These are phyloP conservation scores for Pilobolus umbonatus DNA, from an alignment of 192 early-diverging fungal genomes.

Conservation along the genomic window DNA sequence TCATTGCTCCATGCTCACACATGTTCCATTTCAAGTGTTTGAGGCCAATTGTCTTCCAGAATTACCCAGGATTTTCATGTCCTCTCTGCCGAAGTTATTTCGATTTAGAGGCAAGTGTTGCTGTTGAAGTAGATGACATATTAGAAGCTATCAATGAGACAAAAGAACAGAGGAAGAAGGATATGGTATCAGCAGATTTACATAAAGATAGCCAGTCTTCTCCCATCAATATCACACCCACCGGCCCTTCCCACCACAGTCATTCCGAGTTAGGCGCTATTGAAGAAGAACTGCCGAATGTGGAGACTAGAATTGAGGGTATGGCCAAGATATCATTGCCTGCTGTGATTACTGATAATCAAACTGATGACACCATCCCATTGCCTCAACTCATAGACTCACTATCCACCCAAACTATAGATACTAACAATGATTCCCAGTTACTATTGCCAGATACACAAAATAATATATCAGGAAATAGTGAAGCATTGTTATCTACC, in stretches of 20 bases:
- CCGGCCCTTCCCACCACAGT: neutral
- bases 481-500: neutral
- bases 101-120: constrained; percentile 72
- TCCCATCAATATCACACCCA: too few species aligned
- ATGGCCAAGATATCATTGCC: neutral
- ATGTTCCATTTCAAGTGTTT: constrained; percentile 83
- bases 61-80: constrained; percentile 66
- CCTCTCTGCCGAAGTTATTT: constrained; percentile 79
- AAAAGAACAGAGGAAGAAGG: constrained; percentile 6
- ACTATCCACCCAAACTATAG: too few species aligned
- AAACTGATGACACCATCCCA: too few species aligned
- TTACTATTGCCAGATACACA: neutral
- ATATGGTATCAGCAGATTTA: neutral
- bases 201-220: too few species aligned
- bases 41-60: constrained; percentile 60
- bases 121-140: constrained; percentile 32
- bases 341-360: too few species aligned
- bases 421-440: neutral
- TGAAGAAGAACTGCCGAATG: neutral
- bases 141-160: constrained; percentile 8
- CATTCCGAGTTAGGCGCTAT: neutral
- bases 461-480: neutral
- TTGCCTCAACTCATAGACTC: too few species aligned
- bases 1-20: constrained; percentile 80
- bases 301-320: neutral